Evolutionary conservation across 148 eudicot genomes (phyloP).

Genomic region (Spergularia marina): DNA sequence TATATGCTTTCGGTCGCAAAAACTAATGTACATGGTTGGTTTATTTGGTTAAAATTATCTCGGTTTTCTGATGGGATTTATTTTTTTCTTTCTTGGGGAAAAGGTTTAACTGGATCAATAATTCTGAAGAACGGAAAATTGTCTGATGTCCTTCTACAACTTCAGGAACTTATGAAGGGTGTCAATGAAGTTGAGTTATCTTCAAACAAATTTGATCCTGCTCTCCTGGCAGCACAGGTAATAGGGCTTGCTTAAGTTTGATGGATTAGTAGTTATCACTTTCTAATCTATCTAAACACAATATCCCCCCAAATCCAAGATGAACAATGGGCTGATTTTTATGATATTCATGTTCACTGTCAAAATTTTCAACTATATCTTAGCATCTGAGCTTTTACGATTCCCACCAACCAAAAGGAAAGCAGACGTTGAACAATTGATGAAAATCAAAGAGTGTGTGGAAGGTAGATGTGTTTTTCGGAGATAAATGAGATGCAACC

Average conservation of each 20-base stretch:
- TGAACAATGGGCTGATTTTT: too few species aligned
- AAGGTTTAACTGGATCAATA: slow-evolving; percentile 83
- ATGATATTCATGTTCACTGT: too few species aligned
- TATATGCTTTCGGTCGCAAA: neutral
- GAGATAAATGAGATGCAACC: too few species aligned
- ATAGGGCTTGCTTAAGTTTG: slow-evolving; percentile 4
- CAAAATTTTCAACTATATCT: too few species aligned
- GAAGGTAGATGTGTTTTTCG: too few species aligned
- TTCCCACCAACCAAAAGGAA: too few species aligned
- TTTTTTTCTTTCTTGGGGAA: slow-evolving; percentile 12
- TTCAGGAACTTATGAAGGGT: slow-evolving; percentile 65
- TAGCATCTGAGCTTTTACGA: too few species aligned
- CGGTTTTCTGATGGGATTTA: neutral
- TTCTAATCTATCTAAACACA: too few species aligned
- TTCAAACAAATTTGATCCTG: slow-evolving; percentile 61
- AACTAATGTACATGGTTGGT: neutral
- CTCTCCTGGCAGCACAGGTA: slow-evolving; percentile 85
- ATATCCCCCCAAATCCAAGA: too few species aligned
- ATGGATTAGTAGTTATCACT: neutral
- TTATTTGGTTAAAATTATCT: neutral
- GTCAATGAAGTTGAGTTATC: slow-evolving; percentile 65
- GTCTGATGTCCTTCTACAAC: slow-evolving; percentile 73
- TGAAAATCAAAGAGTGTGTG: too few species aligned
- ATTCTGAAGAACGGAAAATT: slow-evolving; percentile 76
- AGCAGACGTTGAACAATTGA: too few species aligned